Evolutionary conservation across 495 filamentous ascomycete species (phyloP).

Genomic region (Talaromyces trachyspermus): DNA sequence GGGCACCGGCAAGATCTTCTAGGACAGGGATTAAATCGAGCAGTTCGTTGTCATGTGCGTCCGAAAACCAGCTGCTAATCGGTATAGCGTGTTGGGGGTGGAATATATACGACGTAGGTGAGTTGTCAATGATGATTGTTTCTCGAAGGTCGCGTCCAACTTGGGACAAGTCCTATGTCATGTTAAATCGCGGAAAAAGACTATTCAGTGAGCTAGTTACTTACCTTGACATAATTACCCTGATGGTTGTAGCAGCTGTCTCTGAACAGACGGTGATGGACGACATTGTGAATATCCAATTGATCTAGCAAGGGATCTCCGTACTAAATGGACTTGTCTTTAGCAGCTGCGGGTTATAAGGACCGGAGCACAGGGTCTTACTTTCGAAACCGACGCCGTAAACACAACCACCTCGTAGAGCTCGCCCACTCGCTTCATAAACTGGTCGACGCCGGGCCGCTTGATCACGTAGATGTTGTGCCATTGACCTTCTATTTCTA

Average conservation of each 20-base stretch:
- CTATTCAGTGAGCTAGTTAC: slow-evolving; percentile 9
- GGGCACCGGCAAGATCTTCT: slow-evolving; percentile 82
- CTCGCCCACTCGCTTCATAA: slow-evolving; percentile 98
- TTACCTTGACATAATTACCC: slow-evolving; percentile 94
- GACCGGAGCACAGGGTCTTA: slow-evolving; percentile 30
- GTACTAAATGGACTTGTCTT: slow-evolving; percentile 52
- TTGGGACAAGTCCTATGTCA: slow-evolving; percentile 75
- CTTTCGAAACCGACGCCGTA: slow-evolving; percentile 97
- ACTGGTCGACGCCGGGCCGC: slow-evolving; percentile 91
- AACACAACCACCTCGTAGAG: slow-evolving; percentile 98
- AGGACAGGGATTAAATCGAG: slow-evolving; percentile 97
- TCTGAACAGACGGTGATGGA: slow-evolving; percentile 93
- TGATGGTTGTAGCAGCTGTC: slow-evolving; percentile 99
- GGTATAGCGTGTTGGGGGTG: slow-evolving; percentile 98
- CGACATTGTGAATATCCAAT: slow-evolving; percentile 92
- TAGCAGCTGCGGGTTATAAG: slow-evolving; percentile 2
- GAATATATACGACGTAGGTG: slow-evolving; percentile 98
- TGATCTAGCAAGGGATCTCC: slow-evolving; percentile 95
- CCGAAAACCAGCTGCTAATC: slow-evolving; percentile 99
- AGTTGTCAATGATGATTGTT: slow-evolving; percentile 99
- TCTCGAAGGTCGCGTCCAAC: slow-evolving; percentile 92
- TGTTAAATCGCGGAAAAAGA: background rate
- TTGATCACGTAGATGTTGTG: slow-evolving; percentile 99
- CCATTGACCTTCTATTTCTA: slow-evolving; percentile 97
- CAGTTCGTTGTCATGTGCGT: slow-evolving; percentile 98